These are phyloP conservation scores for Sugiyamaella mastotermitis DNA, from an alignment of 805 yeast genomes.

Conservation along the genomic window DNA sequence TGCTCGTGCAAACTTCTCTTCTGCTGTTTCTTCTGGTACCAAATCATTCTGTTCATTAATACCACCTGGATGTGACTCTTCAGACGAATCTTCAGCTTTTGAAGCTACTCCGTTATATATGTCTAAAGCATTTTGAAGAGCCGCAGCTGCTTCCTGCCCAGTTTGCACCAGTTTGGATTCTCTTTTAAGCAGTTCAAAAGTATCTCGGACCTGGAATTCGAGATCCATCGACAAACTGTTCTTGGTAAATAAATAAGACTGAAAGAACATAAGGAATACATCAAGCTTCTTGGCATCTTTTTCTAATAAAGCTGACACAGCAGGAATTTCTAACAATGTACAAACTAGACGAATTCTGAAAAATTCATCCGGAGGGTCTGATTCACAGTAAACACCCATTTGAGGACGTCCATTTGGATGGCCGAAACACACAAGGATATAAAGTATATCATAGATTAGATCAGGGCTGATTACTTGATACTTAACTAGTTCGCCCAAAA, in stretches of 20 bases:
- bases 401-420: slow-evolving; percentile 55
- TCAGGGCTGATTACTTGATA: slow-evolving; percentile 40
- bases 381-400: slow-evolving; percentile 33
- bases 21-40: slow-evolving; percentile 27
- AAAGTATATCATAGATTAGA: slow-evolving; percentile 47
- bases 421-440: slow-evolving; percentile 57
- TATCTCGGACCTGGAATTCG: slow-evolving; percentile 45
- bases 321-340: slow-evolving; percentile 33
- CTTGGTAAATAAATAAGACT: slow-evolving; percentile 64
- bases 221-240: slow-evolving; percentile 57
- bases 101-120: slow-evolving; percentile 14
- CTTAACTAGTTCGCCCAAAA: slow-evolving; percentile 53
- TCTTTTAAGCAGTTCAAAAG: slow-evolving; percentile 33
- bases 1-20: slow-evolving; percentile 32
- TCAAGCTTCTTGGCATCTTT: slow-evolving; percentile 20
- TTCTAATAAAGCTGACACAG: slow-evolving; percentile 5
- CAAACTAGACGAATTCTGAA: slow-evolving; percentile 60
- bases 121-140: slow-evolving; percentile 34
- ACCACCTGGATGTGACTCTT: slow-evolving; percentile 20
- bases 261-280: slow-evolving; percentile 53
- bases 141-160: slow-evolving; percentile 39
- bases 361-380: slow-evolving; percentile 65
- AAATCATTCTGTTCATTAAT: slow-evolving; percentile 34
- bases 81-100: background rate
- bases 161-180: slow-evolving; percentile 33